A percentile compares a stretch with the other conserved stretches of the same genome.
phyloP scores from a whole-genome alignment of 228 moss, liverwort and hornwort genomes.

The Sphagnum magellanicum region DNA sequence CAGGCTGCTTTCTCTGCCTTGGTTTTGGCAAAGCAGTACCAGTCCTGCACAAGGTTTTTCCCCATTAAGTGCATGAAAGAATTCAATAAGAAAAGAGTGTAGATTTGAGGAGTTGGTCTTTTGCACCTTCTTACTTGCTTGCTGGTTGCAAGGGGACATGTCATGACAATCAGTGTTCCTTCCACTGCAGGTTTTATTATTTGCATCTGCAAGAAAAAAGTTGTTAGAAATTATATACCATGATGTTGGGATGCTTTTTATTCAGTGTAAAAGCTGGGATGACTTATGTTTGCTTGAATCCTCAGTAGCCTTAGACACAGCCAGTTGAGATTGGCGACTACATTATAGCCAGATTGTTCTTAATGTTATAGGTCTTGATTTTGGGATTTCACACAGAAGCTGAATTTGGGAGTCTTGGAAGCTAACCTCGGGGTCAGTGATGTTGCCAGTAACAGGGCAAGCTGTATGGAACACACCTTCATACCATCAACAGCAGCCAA shows the following conservation, averaged over 20 bases:
- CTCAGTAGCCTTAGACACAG: not conserved
- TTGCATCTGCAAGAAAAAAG: constrained; percentile 21
- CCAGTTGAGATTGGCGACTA: not conserved
- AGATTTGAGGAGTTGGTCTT: too few relatives aligned
- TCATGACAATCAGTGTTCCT: constrained; percentile 38
- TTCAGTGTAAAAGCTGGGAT: not conserved
- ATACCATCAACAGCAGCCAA: constrained; percentile 31
- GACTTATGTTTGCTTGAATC: not conserved
- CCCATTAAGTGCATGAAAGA: not conserved
- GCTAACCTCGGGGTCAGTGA: constrained; percentile 36
- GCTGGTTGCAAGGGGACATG: too few relatives aligned
- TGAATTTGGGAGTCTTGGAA: not conserved
- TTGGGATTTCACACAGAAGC: too few relatives aligned
- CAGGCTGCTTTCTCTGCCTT: constrained; percentile 47
- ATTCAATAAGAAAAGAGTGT: not conserved
- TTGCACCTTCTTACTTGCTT: too few relatives aligned
- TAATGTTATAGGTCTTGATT: too few relatives aligned
- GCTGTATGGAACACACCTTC: constrained; percentile 60
- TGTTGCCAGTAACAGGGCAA: constrained; percentile 31
- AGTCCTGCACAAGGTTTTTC: constrained; percentile 24
- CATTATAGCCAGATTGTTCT: not conserved
- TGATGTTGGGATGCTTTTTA: too few relatives aligned
- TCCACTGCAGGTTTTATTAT: constrained; percentile 55
- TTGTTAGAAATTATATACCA: not conserved
- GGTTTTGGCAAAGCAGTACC: constrained; percentile 54